phyloP scores from a whole-genome alignment of 345 rosid species.

The Eucalyptus dawsonii region DNA sequence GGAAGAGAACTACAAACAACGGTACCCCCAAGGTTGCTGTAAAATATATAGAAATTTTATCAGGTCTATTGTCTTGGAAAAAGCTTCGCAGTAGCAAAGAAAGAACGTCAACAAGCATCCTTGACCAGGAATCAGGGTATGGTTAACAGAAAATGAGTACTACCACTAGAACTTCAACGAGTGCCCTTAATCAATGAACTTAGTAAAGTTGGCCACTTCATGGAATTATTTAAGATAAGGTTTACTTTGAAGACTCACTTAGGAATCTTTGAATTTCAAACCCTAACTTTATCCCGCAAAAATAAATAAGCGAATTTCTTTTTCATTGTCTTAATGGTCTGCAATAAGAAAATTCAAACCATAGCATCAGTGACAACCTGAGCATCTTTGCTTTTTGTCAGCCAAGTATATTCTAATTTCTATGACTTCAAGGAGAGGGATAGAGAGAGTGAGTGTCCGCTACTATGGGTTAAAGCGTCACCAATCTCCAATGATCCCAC shows the following conservation, averaged over 20 bases:
- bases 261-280: neutral
- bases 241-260: neutral
- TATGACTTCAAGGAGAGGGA: neutral
- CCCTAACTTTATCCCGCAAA: neutral
- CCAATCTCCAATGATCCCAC: neutral
- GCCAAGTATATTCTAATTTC: neutral
- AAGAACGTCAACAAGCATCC: neutral
- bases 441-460: neutral
- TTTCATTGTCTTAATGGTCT: neutral
- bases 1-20: neutral
- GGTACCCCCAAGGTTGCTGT: neutral
- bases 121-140: neutral
- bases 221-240: neutral
- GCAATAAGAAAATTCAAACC: neutral
- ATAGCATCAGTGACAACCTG: neutral
- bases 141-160: neutral
- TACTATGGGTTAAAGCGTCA: neutral
- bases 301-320: neutral
- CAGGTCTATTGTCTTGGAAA: neutral
- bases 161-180: neutral
- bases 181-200: neutral
- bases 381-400: neutral
- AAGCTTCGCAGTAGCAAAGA: neutral
- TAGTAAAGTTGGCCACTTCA: neutral
- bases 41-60: neutral